Evolutionary conservation across 192 early-diverging fungal genomes (phyloP).

Genomic region (Entomortierella lignicola): DNA sequence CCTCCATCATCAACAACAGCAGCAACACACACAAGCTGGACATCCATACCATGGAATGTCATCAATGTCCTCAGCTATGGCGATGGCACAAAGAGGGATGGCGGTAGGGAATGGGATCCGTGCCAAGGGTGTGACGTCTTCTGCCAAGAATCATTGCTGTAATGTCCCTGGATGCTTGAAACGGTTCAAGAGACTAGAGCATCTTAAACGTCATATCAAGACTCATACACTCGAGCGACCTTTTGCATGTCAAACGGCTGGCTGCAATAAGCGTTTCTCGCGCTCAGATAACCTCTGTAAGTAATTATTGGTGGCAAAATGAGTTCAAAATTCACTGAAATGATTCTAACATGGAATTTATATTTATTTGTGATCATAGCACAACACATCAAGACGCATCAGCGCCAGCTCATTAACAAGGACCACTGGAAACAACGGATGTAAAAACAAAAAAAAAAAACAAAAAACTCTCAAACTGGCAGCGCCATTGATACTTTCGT

Average conservation of each 20-base stretch:
- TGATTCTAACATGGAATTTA: too few species aligned
- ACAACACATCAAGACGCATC: conserved; percentile 55
- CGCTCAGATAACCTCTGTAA: conserved; percentile 77
- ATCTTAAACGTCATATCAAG: conserved; percentile 85
- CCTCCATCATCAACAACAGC: conserved; percentile 1
- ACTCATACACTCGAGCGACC: conserved; percentile 81
- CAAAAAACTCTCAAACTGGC: not conserved
- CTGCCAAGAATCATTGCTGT: conserved; percentile 48
- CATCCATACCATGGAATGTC: conserved; percentile 4
- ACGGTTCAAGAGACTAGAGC: conserved; percentile 70
- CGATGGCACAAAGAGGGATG: not conserved
- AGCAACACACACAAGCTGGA: not conserved
- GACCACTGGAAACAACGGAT: conserved; percentile 37
- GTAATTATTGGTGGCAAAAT: too few species aligned
- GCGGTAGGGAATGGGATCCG: not conserved
- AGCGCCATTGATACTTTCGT: too few species aligned
- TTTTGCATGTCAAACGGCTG: conserved; percentile 70
- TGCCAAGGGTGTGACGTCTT: conserved; percentile 18
- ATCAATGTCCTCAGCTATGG: not conserved
- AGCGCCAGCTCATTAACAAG: conserved; percentile 47
- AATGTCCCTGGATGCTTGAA: conserved; percentile 40
- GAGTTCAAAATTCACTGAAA: too few species aligned
- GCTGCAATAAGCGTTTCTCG: conserved; percentile 84
- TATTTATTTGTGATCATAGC: conserved; percentile 4
- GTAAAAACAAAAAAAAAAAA: conserved; percentile 1